Percentiles rank a stretch among this genome's conserved stretches.
phyloP scores from a whole-genome alignment of 2,329 filamentous ascomycete genomes.

The Pseudopithomyces chartarum region DNA sequence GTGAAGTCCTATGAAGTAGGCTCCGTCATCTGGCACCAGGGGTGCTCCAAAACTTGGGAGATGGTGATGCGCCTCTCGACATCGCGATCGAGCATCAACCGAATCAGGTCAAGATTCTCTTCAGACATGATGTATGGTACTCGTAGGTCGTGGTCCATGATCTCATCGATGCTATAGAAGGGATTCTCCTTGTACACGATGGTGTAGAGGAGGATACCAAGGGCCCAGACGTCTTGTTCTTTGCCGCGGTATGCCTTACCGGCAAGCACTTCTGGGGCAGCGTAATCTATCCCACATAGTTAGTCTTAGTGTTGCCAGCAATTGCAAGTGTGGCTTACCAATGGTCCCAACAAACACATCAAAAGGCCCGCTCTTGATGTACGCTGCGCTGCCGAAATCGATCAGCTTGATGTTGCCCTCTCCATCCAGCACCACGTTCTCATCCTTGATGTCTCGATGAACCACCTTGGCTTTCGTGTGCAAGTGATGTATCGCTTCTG shows the following conservation, averaged over 20 bases:
- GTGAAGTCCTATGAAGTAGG: background rate
- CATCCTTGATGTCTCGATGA: slow-evolving; percentile 98
- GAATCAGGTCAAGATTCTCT: slow-evolving; percentile 88
- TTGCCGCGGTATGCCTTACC: slow-evolving; percentile 92
- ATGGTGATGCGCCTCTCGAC: slow-evolving; percentile 85
- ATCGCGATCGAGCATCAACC: slow-evolving; percentile 90
- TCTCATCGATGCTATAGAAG: slow-evolving; percentile 98
- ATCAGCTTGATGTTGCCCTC: slow-evolving; percentile 96
- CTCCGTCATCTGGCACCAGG: slow-evolving; percentile 66
- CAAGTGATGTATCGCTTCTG: slow-evolving; percentile 84
- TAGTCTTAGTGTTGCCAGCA: background rate
- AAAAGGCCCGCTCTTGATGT: slow-evolving; percentile 97
- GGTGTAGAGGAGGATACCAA: slow-evolving; percentile 95
- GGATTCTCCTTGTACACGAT: slow-evolving; percentile 99
- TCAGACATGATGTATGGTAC: slow-evolving; percentile 89
- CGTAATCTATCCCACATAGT: slow-evolving; percentile 72
- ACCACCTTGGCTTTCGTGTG: slow-evolving; percentile 91
- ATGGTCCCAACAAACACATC: slow-evolving; percentile 99
- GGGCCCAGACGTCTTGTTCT: slow-evolving; percentile 97
- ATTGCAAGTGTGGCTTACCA: slow-evolving; percentile 62
- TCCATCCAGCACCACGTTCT: slow-evolving; percentile 95
- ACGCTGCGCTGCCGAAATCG: slow-evolving; percentile 96
- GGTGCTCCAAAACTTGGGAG: slow-evolving; percentile 82
- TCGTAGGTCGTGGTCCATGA: slow-evolving; percentile 93
- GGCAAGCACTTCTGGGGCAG: slow-evolving; percentile 94